Percentiles rank a stretch among this genome's conserved stretches.
phyloP scores from a whole-genome alignment of 1,284 basidiomycete genomes.

The Ustilago loliicola region DNA sequence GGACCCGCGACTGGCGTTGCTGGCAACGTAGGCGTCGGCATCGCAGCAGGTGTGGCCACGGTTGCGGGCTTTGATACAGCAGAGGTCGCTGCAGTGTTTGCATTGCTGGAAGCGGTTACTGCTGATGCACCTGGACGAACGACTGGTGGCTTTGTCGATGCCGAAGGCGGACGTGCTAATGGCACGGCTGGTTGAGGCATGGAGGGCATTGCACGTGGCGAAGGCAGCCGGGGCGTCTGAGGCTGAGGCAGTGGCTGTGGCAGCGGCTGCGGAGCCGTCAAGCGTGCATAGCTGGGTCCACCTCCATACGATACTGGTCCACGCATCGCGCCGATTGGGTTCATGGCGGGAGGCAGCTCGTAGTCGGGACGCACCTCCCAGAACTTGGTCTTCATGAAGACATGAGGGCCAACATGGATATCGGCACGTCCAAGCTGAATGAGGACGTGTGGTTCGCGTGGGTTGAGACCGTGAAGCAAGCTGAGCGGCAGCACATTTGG shows the following conservation, averaged over 20 bases:
- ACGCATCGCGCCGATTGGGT: constrained; percentile 22
- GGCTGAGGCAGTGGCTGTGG: constrained; percentile 32
- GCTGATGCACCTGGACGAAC: constrained; percentile 21
- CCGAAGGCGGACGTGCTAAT: constrained; percentile 22
- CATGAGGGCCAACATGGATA: constrained; percentile 62
- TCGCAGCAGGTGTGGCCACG: constrained; percentile 6
- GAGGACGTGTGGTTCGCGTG: constrained; percentile 57
- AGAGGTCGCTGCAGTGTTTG: background rate
- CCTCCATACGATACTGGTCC: constrained; percentile 24
- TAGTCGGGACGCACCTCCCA: constrained; percentile 61
- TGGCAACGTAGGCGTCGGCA: constrained; percentile 36
- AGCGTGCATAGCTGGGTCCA: constrained; percentile 16
- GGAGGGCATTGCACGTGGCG: constrained; percentile 24
- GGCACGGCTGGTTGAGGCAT: constrained; percentile 30
- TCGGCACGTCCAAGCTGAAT: constrained; percentile 63
- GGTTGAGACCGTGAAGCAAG: constrained; percentile 59
- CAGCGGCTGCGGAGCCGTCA: constrained; percentile 21
- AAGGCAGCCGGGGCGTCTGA: constrained; percentile 33
- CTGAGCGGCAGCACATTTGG: constrained; percentile 56
- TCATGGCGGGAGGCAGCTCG: constrained; percentile 37
- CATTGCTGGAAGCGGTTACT: background rate
- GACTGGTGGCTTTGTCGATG: constrained; percentile 8
- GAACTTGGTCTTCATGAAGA: constrained; percentile 64
- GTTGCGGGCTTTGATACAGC: constrained; percentile 14
- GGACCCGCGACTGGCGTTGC: constrained; percentile 28